Evolutionary conservation across 371 early-diverging fungal genomes (phyloP).

Genomic region (Lichtheimia ramosa): DNA sequence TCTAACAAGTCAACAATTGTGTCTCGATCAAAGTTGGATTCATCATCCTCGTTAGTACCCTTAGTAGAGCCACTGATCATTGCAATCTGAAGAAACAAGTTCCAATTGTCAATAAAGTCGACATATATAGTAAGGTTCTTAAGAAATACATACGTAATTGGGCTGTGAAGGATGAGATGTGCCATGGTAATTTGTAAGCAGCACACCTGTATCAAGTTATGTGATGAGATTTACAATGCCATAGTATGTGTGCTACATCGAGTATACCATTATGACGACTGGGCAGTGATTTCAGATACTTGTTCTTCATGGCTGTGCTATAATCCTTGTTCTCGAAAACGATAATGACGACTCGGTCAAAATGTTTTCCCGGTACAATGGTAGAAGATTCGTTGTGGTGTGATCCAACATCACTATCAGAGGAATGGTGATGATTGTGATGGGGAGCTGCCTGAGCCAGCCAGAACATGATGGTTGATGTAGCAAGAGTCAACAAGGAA

Average conservation of each 20-base stretch:
- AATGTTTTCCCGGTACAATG: constrained; percentile 30
- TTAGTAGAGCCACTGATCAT: constrained; percentile 47
- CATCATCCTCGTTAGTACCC: constrained; percentile 44
- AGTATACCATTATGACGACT: constrained; percentile 20
- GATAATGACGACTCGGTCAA: constrained; percentile 49
- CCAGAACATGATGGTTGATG: constrained; percentile 5
- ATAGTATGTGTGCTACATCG: background rate
- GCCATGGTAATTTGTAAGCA: constrained; percentile 37
- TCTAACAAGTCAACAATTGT: constrained; percentile 67
- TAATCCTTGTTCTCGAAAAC: constrained; percentile 55
- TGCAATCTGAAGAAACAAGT: constrained; percentile 21
- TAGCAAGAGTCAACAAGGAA: constrained; percentile 6
- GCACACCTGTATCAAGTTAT: constrained; percentile 28
- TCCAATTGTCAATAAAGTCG: background rate
- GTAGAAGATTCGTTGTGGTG: background rate
- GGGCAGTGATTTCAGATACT: constrained; percentile 30
- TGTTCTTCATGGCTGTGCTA: constrained; percentile 30
- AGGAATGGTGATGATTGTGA: background rate
- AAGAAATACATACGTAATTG: constrained; percentile 30
- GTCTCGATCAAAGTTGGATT: constrained; percentile 31
- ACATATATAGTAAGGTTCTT: background rate
- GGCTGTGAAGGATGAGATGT: constrained; percentile 45
- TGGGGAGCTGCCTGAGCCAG: constrained; percentile 6
- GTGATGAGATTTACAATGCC: no score
- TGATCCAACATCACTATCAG: no score